Conservation (phyloP, 305 asterid species). For the Rubia peregrina region DNA sequence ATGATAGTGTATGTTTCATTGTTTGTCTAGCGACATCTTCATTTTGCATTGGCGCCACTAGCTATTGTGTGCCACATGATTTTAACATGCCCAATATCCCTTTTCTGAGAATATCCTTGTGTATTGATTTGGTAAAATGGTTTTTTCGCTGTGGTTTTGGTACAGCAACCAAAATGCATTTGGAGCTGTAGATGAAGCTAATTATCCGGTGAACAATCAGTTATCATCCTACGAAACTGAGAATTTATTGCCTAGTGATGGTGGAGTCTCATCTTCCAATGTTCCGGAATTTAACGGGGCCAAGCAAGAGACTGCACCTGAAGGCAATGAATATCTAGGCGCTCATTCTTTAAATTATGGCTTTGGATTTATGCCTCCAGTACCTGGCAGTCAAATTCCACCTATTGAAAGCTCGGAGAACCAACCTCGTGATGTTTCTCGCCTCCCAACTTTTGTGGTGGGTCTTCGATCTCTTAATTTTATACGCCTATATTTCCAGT, state of each 20-base stretch:
- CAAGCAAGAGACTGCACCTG: conserved; percentile 49
- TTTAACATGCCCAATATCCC: background rate
- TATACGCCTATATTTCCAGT: conserved; percentile 7
- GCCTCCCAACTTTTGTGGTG: conserved; percentile 59
- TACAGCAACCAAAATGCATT: conserved; percentile 51
- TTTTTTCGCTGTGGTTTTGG: conserved; percentile 16
- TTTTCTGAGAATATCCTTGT: conserved; percentile 1
- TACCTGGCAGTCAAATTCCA: conserved; percentile 48
- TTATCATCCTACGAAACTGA: conserved; percentile 44
- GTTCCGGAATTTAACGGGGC: conserved; percentile 44
- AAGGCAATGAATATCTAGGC: conserved; percentile 45
- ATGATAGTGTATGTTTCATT: background rate
- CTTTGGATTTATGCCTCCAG: conserved; percentile 60
- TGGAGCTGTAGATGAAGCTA: conserved; percentile 43
- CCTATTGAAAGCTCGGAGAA: conserved; percentile 63
- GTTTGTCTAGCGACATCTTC: background rate
- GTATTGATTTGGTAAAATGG: conserved; percentile 15
- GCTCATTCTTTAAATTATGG: conserved; percentile 50
- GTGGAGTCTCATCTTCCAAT: conserved; percentile 43
- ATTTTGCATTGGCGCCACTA: no score
- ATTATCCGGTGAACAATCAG: conserved; percentile 42
- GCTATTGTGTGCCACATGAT: background rate
- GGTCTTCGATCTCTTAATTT: conserved; percentile 19
- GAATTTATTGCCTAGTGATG: conserved; percentile 36
- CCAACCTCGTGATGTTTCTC: conserved; percentile 68